These are phyloP conservation scores for Hura crepitans DNA, from an alignment of 441 rosid genomes.

Conservation along the genomic window DNA sequence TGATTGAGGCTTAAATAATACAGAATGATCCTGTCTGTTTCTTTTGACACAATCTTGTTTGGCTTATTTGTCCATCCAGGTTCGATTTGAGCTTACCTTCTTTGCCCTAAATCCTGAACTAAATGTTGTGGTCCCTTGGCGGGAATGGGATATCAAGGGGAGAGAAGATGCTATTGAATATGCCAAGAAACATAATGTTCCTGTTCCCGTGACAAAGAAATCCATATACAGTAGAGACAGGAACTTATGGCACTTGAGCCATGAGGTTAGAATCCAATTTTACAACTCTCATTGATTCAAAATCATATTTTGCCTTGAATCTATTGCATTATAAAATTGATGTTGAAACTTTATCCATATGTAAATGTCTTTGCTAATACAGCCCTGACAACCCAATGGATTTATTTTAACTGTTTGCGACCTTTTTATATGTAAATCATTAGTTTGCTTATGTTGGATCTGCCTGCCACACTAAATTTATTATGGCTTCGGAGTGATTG, in stretches of 20 bases:
- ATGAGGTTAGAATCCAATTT: constrained; percentile 51
- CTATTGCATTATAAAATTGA: neutral
- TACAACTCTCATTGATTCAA: neutral
- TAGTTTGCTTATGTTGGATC: neutral
- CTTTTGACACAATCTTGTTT: constrained; percentile 15
- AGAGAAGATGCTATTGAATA: constrained; percentile 95
- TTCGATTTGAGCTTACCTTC: constrained; percentile 94
- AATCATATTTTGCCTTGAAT: neutral
- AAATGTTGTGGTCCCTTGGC: constrained; percentile 93
- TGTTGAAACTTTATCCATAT: neutral
- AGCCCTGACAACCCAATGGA: neutral
- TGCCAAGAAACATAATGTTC: constrained; percentile 88
- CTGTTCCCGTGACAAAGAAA: constrained; percentile 90
- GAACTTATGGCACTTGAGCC: constrained; percentile 94
- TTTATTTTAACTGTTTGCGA: neutral
- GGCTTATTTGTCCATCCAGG: constrained; percentile 38
- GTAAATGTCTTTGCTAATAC: neutral
- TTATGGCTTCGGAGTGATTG: neutral
- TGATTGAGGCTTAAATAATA: neutral
- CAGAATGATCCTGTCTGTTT: neutral
- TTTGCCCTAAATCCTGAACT: constrained; percentile 88
- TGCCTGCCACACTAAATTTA: too few relatives aligned
- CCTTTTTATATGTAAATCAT: neutral
- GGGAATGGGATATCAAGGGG: constrained; percentile 93
- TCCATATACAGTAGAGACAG: constrained; percentile 94